A percentile compares a stretch with the other conserved stretches of the same genome.
phyloP scores from a whole-genome alignment of 2,329 filamentous ascomycete species.

The Penicillium oxalicum region DNA sequence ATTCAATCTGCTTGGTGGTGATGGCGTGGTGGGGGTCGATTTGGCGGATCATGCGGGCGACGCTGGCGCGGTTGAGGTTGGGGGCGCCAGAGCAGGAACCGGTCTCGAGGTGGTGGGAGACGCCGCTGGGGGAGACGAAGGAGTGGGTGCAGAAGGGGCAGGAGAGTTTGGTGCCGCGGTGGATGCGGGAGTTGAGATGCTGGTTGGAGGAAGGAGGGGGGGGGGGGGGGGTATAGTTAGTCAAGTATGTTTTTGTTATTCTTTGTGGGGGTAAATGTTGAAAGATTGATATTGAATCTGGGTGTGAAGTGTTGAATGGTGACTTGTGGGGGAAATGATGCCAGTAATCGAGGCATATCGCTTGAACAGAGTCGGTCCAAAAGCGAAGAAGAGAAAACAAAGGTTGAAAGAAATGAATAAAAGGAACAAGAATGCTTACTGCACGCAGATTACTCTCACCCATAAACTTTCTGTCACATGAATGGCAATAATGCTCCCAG shows the following conservation, averaged over 20 bases:
- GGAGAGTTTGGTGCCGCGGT: constrained; percentile 40
- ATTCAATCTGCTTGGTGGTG: neutral
- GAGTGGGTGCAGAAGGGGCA: constrained; percentile 52
- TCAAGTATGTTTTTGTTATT: neutral
- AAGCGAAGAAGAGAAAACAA: too few relatives aligned
- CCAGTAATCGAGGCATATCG: too few relatives aligned
- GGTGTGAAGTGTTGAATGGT: too few relatives aligned
- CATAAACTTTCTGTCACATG: neutral
- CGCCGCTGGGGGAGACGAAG: constrained; percentile 49
- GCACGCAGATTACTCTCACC: neutral
- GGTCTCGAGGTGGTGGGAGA: constrained; percentile 52
- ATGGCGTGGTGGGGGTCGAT: neutral
- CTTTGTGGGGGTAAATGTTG: too few relatives aligned
- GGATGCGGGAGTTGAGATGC: constrained; percentile 23
- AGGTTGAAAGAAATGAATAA: too few relatives aligned
- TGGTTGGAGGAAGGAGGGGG: neutral
- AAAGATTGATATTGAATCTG: too few relatives aligned
- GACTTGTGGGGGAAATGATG: too few relatives aligned
- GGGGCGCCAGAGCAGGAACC: constrained; percentile 24
- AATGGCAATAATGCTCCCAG: neutral
- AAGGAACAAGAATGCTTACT: neutral
- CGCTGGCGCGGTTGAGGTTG: neutral
- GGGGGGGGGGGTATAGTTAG: neutral
- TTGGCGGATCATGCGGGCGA: neutral
- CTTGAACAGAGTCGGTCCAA: too few relatives aligned